Base-by-base conservation (phyloP, 2,329 filamentous ascomycete species). In the Aspergillus piperis region DNA sequence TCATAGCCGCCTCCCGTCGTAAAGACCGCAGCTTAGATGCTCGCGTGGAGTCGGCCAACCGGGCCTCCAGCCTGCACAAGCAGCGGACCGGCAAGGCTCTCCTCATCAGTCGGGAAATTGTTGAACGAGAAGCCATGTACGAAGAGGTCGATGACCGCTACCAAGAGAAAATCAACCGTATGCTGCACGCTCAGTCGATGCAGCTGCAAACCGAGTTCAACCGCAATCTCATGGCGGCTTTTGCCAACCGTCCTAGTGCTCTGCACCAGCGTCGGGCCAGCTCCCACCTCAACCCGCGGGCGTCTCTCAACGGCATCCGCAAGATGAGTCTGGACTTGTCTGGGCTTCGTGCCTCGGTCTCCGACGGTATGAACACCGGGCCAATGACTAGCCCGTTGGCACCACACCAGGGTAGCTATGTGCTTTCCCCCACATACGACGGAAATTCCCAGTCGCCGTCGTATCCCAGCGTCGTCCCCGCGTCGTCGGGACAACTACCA, bases 91-190 rank as follows among this genome's bases (percentile, higher is more conserved):
- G 93, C 41, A 90, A 92, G 67, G 87, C 85, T 2, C 83, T 97
- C 61, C 88, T 88, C 67, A 90, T 97, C 60, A 92, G 89, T 25
- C 90, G 93, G 75, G 86, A 95, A 70, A 92, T 95, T 77, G 92
- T 96, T 11, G 81, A 90, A 67, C 92, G 91, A 64, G 93, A 96
- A 74, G 92, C 96, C 74, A 96, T 96, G 91, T 97, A 97, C 72
- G 92, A 96, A 71, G 93, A 96, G 75, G 91, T 96, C 71, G 92
- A 96, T 56, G 91, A 96, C 67, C 90, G 93, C 59, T 76, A 76
- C 52, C 73, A 76, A 58, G 74, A 76, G 54, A 77, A 77, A 59
- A 72, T 75, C 32, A 71, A 75, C 44, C 71, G 70, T n/a, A 74
- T 76, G 68, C 66, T 77, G 51, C 73, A 76, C 42, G 72, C 70